phyloP scores from a whole-genome alignment of 768 basidiomycete genomes.

The Amanita muscaria region DNA sequence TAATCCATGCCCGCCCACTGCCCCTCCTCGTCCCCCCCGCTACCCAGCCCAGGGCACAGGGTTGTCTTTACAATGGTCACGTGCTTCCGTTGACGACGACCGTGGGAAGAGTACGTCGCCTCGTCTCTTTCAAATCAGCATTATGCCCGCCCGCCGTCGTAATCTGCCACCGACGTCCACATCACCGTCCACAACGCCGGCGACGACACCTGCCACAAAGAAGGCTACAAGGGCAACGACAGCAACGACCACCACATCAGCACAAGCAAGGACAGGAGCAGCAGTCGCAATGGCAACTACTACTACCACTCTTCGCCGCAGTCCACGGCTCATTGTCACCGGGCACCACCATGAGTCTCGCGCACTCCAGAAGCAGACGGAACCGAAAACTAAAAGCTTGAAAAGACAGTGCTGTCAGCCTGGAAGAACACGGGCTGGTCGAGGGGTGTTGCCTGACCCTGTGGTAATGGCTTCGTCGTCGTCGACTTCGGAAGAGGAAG shows the following conservation, averaged over 20 bases:
- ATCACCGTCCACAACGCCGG: not conserved
- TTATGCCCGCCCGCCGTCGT: constrained; percentile 2
- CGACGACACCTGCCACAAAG: not conserved
- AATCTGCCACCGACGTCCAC: too few species aligned
- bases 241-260: not conserved
- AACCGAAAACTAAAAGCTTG: not conserved
- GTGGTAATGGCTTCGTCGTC: not conserved
- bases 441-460: too few species aligned
- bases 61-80: too few species aligned
- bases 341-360: not conserved
- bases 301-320: constrained; percentile 3
- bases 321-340: constrained; percentile 5
- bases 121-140: not conserved
- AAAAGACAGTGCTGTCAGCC: not conserved
- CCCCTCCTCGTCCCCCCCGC: too few species aligned
- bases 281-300: too few species aligned
- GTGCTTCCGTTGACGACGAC: too few species aligned
- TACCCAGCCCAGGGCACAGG: too few species aligned
- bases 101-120: constrained; percentile 1
- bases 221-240: not conserved
- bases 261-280: too few species aligned
- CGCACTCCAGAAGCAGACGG: not conserved
- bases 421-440: not conserved
- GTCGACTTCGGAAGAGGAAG: constrained; percentile 3
- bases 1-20: too few species aligned